Base-by-base conservation (phyloP, 148 eudicot genomes). In the Polygonum maritimum region DNA sequence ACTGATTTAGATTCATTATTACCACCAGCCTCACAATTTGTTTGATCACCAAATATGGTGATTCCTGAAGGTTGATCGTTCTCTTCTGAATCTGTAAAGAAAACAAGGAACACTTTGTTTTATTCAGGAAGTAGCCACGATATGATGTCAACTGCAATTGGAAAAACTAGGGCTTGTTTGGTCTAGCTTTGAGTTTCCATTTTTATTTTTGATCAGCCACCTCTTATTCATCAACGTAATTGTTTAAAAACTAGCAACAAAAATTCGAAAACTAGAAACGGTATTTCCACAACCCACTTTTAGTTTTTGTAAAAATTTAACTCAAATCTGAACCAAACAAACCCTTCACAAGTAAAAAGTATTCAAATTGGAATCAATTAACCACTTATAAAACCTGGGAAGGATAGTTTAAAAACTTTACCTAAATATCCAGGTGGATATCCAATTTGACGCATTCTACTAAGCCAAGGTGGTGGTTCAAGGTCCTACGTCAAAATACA, bases 381-480 rank as follows among this genome's bases (percentile, higher is more conserved):
- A 69, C 44, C 45, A 69, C n/a, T 51, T 44, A 14, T 16, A 26
- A 0, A 26, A 26, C 11, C 19, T 57, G 57, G 15, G 19, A 19
- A 16, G 26, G 31, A 57, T 57, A 19, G 21, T 57, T 57, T 7
- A 57, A 5, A 41, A 44, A 10, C 47, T 44, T 82, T 86, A 88
- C 93, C 87, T 63, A 84, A 80, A 75, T 86, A 88, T 80, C 91
- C 91, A 6, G 81, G 85, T 5, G 86, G 87, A 76, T 87, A 88
- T 70, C 91, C 89, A 54, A 89, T 38, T 81, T 87, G 86, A 1
- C 89, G 87, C 90, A 87, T 87, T 81, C 89, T 83, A 80, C 79
- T 74, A 75, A 85, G 87, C 88, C 89, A 87, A 58, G 89, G 90
- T 79, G 89, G 89, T 69, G 89, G 93, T 76, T 86, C 88, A 75